Evolutionary conservation across 768 basidiomycete species (phyloP).

Genomic region (Tephrocybe rancida): DNA sequence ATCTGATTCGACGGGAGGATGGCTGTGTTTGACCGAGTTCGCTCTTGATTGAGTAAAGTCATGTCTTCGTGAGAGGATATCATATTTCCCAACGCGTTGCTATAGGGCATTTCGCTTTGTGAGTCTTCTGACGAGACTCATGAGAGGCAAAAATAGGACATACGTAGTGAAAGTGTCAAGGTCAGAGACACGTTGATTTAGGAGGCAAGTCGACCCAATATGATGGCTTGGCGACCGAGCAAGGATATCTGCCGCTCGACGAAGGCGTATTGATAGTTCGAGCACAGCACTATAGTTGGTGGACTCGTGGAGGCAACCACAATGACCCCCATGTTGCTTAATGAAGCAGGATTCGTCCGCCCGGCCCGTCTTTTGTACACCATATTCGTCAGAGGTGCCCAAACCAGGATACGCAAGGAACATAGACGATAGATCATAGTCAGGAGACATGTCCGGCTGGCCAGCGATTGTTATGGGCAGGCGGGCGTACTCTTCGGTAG

Average conservation of each 20-base stretch:
- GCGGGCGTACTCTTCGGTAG: slow-evolving; percentile 44
- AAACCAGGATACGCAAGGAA: slow-evolving; percentile 38
- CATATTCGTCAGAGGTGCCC: slow-evolving; percentile 26
- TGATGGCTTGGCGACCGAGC: slow-evolving; percentile 46
- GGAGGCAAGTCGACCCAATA: slow-evolving; percentile 35
- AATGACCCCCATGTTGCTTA: slow-evolving; percentile 41
- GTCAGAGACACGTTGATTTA: slow-evolving; percentile 49
- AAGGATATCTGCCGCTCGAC: slow-evolving; percentile 59
- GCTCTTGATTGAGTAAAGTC: slow-evolving; percentile 17
- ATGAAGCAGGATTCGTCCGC: slow-evolving; percentile 27
- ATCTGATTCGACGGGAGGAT: slow-evolving; percentile 13
- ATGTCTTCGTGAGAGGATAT: slow-evolving; percentile 28
- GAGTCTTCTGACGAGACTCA: slow-evolving; percentile 7
- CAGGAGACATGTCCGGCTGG: slow-evolving; percentile 29
- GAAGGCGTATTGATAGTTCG: slow-evolving; percentile 65
- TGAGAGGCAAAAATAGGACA: slow-evolving; percentile 20
- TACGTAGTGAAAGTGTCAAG: slow-evolving; percentile 58
- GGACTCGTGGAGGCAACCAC: slow-evolving; percentile 60
- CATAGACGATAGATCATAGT: slow-evolving; percentile 45
- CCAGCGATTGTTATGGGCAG: slow-evolving; percentile 29
- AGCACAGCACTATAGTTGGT: slow-evolving; percentile 58
- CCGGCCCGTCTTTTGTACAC: slow-evolving; percentile 16
- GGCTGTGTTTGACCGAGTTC: slow-evolving; percentile 11
- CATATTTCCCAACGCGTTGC: slow-evolving; percentile 43
- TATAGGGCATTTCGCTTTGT: slow-evolving; percentile 23